phyloP scores from a whole-genome alignment of 441 rosid genomes.

The Bruguiera hainesii region DNA sequence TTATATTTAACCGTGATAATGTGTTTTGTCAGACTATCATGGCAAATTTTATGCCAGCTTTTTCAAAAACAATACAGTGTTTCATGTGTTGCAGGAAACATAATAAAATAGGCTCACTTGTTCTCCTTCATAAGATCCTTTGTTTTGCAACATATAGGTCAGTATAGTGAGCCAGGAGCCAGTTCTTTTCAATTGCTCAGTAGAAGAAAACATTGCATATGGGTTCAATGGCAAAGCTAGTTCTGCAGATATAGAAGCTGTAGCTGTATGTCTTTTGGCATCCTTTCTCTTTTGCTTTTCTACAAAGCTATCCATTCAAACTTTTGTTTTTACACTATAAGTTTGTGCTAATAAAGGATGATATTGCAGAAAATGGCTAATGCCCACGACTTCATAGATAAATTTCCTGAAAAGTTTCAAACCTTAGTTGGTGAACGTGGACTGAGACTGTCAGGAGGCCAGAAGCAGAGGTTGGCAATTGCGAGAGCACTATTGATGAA shows the following conservation, averaged over 20 bases:
- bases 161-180: constrained; percentile 99
- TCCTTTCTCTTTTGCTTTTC: background rate
- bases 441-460: constrained; percentile 87
- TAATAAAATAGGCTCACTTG: background rate
- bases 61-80: background rate
- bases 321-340: background rate
- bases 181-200: constrained; percentile 80
- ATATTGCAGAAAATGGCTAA: constrained; percentile 87
- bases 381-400: constrained; percentile 76
- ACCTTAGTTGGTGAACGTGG: constrained; percentile 88
- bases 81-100: constrained; percentile 2
- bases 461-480: constrained; percentile 87
- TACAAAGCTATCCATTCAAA: background rate
- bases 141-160: constrained; percentile 38
- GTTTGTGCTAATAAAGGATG: background rate
- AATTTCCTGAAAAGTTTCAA: constrained; percentile 73
- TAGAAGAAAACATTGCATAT: constrained; percentile 87
- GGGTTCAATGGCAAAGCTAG: constrained; percentile 69
- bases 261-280: constrained; percentile 48
- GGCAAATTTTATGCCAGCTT: background rate
- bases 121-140: background rate
- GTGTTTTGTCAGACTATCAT: constrained; percentile 3
- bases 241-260: constrained; percentile 54
- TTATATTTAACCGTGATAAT: background rate
- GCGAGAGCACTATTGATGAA: constrained; percentile 90